phyloP scores from a whole-genome alignment of 768 basidiomycete species.

The Suillus decipiens region DNA sequence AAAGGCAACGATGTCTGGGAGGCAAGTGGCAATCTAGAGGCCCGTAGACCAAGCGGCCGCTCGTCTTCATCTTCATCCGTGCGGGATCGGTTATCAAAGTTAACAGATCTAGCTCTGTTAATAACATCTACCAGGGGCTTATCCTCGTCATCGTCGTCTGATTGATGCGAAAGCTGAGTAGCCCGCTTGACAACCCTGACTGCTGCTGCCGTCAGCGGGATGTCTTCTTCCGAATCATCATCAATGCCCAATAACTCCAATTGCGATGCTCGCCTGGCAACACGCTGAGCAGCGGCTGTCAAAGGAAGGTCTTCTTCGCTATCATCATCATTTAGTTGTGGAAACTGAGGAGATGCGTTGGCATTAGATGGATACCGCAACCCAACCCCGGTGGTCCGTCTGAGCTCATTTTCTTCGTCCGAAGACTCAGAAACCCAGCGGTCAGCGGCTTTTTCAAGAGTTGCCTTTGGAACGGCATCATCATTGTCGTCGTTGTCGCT shows the following conservation, averaged over 20 bases:
- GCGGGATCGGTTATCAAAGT: constrained; percentile 37
- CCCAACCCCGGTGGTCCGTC: constrained; percentile 60
- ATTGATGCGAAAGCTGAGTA: constrained; percentile 10
- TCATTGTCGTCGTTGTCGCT: constrained; percentile 52
- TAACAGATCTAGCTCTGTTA: constrained; percentile 45
- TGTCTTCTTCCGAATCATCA: constrained; percentile 70
- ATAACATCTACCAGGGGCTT: constrained; percentile 67
- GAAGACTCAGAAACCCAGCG: constrained; percentile 60
- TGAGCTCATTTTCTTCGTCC: constrained; percentile 55
- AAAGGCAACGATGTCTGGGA: constrained; percentile 29
- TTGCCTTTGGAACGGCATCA: constrained; percentile 23
- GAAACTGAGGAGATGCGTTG: constrained; percentile 14
- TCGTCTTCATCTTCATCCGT: constrained; percentile 67
- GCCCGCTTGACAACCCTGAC: constrained; percentile 48
- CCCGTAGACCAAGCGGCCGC: constrained; percentile 69
- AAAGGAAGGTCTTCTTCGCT: constrained; percentile 85
- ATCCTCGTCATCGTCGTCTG: constrained; percentile 55
- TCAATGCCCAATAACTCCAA: constrained; percentile 26
- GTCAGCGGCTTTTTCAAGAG: constrained; percentile 28
- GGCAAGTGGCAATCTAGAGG: constrained; percentile 43
- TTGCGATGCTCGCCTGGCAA: constrained; percentile 45
- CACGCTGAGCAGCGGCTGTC: constrained; percentile 59
- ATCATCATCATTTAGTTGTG: constrained; percentile 42
- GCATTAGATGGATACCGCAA: constrained; percentile 46
- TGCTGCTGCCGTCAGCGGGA: constrained; percentile 64